phyloP scores from a whole-genome alignment of 805 yeast genomes.

The Candida nemodendra region DNA sequence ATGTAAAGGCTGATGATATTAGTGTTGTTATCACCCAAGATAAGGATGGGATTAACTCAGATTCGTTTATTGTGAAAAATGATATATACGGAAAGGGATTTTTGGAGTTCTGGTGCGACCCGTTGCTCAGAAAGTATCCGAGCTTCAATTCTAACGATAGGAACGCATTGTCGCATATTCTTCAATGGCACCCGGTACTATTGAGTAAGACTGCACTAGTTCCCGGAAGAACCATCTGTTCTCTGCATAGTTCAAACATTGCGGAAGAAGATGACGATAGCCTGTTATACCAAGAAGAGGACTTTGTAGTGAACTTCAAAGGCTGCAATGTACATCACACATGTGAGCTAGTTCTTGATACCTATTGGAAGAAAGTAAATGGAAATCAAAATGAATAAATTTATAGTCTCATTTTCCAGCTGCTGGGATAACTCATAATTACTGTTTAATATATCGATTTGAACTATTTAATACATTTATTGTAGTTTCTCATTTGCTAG shows the following conservation, averaged over 20 bases:
- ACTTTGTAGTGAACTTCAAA: constrained; percentile 62
- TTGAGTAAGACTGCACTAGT: constrained; percentile 72
- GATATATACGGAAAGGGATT: constrained; percentile 63
- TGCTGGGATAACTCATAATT: too few species aligned
- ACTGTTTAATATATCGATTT: background rate
- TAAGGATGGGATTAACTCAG: constrained; percentile 58
- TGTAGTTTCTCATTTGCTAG: too few species aligned
- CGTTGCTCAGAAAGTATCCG: constrained; percentile 63
- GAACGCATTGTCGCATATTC: constrained; percentile 76
- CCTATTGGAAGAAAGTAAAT: constrained; percentile 35
- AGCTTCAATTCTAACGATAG: constrained; percentile 59
- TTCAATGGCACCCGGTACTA: constrained; percentile 92
- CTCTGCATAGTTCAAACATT: constrained; percentile 36
- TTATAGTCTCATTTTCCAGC: too few species aligned
- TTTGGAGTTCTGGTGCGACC: constrained; percentile 79
- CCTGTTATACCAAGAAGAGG: constrained; percentile 57
- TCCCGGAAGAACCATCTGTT: constrained; percentile 57
- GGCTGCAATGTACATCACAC: constrained; percentile 49
- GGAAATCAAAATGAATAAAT: too few species aligned
- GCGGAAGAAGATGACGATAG: constrained; percentile 43
- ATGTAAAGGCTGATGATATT: constrained; percentile 52
- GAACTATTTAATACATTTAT: background rate
- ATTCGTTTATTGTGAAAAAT: constrained; percentile 71
- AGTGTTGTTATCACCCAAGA: constrained; percentile 71
- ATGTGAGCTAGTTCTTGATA: constrained; percentile 51